Evolutionary conservation across 257 asterid genomes (phyloP).

Genomic region (Plantago ovata): DNA sequence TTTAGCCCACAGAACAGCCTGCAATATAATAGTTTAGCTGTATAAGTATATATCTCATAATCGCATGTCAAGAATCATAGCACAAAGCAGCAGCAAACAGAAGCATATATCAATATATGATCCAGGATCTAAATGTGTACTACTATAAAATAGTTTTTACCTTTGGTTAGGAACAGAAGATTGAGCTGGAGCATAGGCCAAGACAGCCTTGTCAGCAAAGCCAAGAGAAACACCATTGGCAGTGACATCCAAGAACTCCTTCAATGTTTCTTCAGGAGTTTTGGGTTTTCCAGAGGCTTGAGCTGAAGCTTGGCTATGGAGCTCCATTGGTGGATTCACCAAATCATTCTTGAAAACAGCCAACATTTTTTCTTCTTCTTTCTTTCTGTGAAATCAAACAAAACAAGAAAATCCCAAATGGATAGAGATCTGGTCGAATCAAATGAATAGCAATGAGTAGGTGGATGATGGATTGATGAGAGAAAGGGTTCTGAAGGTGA

Average conservation of each 20-base stretch:
- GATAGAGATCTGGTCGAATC: slow-evolving; percentile 1
- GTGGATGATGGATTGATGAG: slow-evolving; percentile 20
- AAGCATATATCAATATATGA: too few species aligned
- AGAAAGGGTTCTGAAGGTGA: slow-evolving; percentile 11
- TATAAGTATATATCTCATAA: slow-evolving; percentile 10
- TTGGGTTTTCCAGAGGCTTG: slow-evolving; percentile 25
- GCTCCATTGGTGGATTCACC: slow-evolving; percentile 74
- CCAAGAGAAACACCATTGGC: slow-evolving; percentile 50
- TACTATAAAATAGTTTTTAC: too few species aligned
- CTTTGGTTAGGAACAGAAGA: slow-evolving; percentile 39
- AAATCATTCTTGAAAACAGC: slow-evolving; percentile 69
- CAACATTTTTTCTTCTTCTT: slow-evolving; percentile 77
- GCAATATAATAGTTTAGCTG: slow-evolving; percentile 2
- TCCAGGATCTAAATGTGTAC: too few species aligned
- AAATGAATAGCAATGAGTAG: neutral
- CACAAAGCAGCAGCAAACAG: neutral
- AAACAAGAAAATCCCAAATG: neutral
- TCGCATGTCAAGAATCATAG: slow-evolving; percentile 10
- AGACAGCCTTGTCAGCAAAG: slow-evolving; percentile 52
- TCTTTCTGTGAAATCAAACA: neutral
- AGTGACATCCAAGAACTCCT: slow-evolving; percentile 55
- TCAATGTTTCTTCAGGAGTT: slow-evolving; percentile 47
- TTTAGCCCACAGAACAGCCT: slow-evolving; percentile 79
- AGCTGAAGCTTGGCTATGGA: slow-evolving; percentile 59
- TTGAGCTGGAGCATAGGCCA: slow-evolving; percentile 56